Conservation (phyloP, 805 yeast species). For the Zygosaccharomyces gambellarensis region DNA sequence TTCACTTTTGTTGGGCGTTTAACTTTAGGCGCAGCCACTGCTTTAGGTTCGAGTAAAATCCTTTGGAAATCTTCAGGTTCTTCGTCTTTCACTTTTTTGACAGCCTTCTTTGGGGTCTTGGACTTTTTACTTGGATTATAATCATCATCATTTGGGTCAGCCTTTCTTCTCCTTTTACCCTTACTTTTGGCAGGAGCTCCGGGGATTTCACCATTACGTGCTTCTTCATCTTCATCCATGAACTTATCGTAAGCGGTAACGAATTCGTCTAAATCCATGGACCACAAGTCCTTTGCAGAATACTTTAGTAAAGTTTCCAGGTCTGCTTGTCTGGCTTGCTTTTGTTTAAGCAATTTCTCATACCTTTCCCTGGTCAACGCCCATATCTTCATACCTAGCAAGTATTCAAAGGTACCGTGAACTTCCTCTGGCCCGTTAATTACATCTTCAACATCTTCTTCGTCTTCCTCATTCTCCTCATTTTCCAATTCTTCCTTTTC, state of each 20-base stretch:
- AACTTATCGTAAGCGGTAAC: conserved; percentile 61
- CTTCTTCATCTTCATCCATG: conserved; percentile 57
- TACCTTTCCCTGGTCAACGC: conserved; percentile 87
- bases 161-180: conserved; percentile 28
- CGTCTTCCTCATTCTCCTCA: conserved; percentile 40
- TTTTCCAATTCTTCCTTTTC: conserved; percentile 31
- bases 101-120: conserved; percentile 17
- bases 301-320: conserved; percentile 58
- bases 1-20: conserved; percentile 25
- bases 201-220: conserved; percentile 48
- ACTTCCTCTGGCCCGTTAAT: conserved; percentile 46
- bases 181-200: conserved; percentile 42
- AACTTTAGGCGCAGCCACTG: conserved; percentile 23
- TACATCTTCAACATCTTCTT: conserved; percentile 31
- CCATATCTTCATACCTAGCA: conserved; percentile 91
- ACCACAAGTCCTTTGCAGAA: conserved; percentile 87
- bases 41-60: conserved; percentile 26
- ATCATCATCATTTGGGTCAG: conserved; percentile 33
- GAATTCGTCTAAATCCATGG: conserved; percentile 72
- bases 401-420: conserved; percentile 71
- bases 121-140: conserved; percentile 29
- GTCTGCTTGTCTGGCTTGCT: conserved; percentile 66
- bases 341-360: conserved; percentile 68
- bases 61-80: conserved; percentile 23
- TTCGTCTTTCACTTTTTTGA: conserved; percentile 26